Evolutionary conservation across 164 flowering plant genomes (phyloP).

Genomic region (Platanus orientalis): DNA sequence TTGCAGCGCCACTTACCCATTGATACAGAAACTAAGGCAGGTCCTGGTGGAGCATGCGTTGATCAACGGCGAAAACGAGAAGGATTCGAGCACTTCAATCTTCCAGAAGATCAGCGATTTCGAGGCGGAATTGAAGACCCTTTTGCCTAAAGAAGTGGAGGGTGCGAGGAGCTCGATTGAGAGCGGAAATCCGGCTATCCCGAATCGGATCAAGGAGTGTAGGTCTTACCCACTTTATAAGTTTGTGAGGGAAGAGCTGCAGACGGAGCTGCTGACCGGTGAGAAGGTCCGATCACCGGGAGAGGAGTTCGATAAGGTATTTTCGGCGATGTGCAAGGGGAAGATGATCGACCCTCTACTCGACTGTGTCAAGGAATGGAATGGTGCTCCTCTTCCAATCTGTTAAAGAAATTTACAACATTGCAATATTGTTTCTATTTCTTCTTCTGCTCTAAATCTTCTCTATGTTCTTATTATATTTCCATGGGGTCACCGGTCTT

Average conservation of each 20-base stretch:
- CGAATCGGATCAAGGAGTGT: conserved; percentile 49
- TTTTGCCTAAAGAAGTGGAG: conserved; percentile 53
- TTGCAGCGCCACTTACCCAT: conserved; percentile 39
- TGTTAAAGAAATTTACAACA: too few species aligned
- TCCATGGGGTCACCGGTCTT: too few species aligned
- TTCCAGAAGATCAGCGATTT: conserved; percentile 44
- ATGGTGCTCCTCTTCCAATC: conserved; percentile 55
- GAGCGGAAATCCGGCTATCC: conserved; percentile 27
- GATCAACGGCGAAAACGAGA: conserved; percentile 31
- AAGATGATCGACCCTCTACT: conserved; percentile 52
- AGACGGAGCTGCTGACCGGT: conserved; percentile 39
- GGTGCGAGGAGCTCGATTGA: conserved; percentile 27
- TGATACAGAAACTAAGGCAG: conserved; percentile 58
- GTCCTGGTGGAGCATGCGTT: conserved; percentile 56
- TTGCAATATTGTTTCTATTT: too few species aligned
- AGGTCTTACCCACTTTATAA: conserved; percentile 54
- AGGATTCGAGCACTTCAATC: conserved; percentile 33
- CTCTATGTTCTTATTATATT: too few species aligned
- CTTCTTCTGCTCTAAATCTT: too few species aligned
- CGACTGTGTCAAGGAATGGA: conserved; percentile 48
- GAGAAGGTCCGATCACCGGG: conserved; percentile 49
- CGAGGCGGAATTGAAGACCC: conserved; percentile 49
- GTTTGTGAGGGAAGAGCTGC: conserved; percentile 51
- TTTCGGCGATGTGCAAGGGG: conserved; percentile 44
- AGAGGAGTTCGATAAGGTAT: conserved; percentile 55